Evolutionary conservation across 2,329 filamentous ascomycete genomes (phyloP).

Genomic region (Blastomyces parvus): DNA sequence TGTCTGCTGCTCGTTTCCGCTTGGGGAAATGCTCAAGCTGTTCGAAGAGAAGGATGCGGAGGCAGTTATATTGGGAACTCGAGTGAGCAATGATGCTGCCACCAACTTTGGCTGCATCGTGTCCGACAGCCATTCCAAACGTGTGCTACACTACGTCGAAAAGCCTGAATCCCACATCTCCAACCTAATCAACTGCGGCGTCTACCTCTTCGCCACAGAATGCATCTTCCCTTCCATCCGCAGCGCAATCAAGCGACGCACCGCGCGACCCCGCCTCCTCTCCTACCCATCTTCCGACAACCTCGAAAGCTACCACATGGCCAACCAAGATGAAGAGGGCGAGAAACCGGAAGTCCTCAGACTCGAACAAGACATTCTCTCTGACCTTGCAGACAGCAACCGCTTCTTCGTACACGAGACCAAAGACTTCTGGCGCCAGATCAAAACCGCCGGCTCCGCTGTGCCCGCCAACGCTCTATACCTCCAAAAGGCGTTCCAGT

Average conservation of each 20-base stretch:
- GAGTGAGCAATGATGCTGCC: constrained; percentile 81
- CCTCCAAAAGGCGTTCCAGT: constrained; percentile 85
- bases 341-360: constrained; percentile 79
- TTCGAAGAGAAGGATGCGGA: constrained; percentile 94
- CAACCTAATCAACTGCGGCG: constrained; percentile 97
- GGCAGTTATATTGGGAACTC: constrained; percentile 88
- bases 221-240: constrained; percentile 94
- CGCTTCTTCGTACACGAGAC: constrained; percentile 98
- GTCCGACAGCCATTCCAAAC: constrained; percentile 83
- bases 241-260: constrained; percentile 88
- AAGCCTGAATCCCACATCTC: constrained; percentile 97
- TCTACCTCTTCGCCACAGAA: constrained; percentile 93
- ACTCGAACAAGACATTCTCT: constrained; percentile 92
- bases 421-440: constrained; percentile 99
- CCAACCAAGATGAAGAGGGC: constrained; percentile 61
- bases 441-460: constrained; percentile 96
- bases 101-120: constrained; percentile 98
- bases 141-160: constrained; percentile 97
- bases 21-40: constrained; percentile 88
- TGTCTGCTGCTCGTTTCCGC: constrained; percentile 96
- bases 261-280: constrained; percentile 78
- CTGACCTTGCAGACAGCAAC: constrained; percentile 91
- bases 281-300: constrained; percentile 97
- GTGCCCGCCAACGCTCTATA: constrained; percentile 96
- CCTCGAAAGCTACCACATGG: constrained; percentile 60